Evolutionary conservation across 208 protist species (phyloP).

Genomic region (Trypanosoma theileri): DNA sequence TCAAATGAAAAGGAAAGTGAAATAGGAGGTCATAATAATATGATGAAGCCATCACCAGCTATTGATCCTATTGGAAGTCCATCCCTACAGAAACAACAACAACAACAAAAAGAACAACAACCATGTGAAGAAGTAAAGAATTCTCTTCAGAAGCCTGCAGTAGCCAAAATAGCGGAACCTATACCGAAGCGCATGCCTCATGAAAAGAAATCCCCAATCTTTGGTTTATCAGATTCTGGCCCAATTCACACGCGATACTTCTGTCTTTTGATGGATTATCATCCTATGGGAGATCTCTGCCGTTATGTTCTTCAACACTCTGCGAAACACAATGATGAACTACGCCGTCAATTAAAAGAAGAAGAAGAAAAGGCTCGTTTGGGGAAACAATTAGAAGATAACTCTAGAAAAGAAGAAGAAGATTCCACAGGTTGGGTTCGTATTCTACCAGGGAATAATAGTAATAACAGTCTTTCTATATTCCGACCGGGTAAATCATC

Average conservation of each 20-base stretch:
- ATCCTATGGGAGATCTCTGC: slow-evolving; percentile 78
- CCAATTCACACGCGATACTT: slow-evolving; percentile 56
- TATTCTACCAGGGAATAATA: not conserved
- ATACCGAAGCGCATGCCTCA: not conserved
- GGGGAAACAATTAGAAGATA: not conserved
- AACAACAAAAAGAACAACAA: too few species aligned
- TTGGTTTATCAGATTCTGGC: slow-evolving; percentile 22
- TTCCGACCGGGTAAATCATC: slow-evolving; percentile 7
- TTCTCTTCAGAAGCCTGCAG: too few species aligned
- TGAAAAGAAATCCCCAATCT: not conserved
- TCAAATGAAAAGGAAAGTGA: not conserved
- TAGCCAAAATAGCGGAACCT: too few species aligned
- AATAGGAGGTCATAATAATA: not conserved
- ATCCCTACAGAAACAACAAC: not conserved
- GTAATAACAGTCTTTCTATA: slow-evolving; percentile 3
- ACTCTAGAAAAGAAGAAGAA: not conserved
- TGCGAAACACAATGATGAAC: slow-evolving; percentile 20
- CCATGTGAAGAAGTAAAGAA: too few species aligned
- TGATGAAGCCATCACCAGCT: too few species aligned
- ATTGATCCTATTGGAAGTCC: too few species aligned
- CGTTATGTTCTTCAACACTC: slow-evolving; percentile 54
- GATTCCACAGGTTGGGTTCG: slow-evolving; percentile 1
- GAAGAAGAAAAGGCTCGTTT: slow-evolving; percentile 4
- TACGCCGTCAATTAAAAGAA: slow-evolving; percentile 14
- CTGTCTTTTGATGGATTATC: slow-evolving; percentile 83